These are phyloP conservation scores for Candida krabiensis DNA, from an alignment of 805 yeast genomes.

Conservation along the genomic window DNA sequence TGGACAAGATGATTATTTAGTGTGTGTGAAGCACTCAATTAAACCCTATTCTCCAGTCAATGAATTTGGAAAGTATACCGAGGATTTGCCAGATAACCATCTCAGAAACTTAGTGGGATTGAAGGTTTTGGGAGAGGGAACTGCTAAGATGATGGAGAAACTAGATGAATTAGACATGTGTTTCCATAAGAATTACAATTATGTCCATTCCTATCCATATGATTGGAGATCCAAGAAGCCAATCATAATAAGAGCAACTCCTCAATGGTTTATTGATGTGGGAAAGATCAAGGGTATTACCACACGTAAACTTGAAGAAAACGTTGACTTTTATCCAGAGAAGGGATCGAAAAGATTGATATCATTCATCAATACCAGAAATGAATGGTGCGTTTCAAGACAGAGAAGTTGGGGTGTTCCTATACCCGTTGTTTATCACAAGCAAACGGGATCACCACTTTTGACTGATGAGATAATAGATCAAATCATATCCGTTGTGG, in stretches of 20 bases:
- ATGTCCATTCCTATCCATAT: constrained; percentile 86
- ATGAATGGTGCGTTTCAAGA: constrained; percentile 97
- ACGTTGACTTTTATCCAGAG: constrained; percentile 72
- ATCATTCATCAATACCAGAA: constrained; percentile 73
- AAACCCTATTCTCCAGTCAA: constrained; percentile 78
- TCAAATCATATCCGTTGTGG: constrained; percentile 57
- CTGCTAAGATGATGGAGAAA: constrained; percentile 41
- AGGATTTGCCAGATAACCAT: constrained; percentile 45
- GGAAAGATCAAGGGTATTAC: constrained; percentile 69
- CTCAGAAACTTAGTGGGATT: constrained; percentile 48
- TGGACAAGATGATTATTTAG: constrained; percentile 87
- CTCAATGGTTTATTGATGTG: constrained; percentile 95
- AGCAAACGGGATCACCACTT: constrained; percentile 61
- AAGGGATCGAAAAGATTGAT: constrained; percentile 68
- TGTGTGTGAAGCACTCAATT: constrained; percentile 59
- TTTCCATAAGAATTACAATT: constrained; percentile 46
- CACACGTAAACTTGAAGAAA: constrained; percentile 47
- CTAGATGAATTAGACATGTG: constrained; percentile 47
- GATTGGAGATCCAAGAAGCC: constrained; percentile 98
- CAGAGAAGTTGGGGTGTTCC: constrained; percentile 99
- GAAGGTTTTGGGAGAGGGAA: constrained; percentile 64
- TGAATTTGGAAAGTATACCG: constrained; percentile 63
- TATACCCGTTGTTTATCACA: constrained; percentile 77
- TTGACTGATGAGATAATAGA: constrained; percentile 56
- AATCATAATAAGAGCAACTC: constrained; percentile 90